Percentiles rank a stretch among this genome's conserved stretches.
These are phyloP conservation scores for Zygoascus biomembranicola DNA, from an alignment of 805 yeast species.

Conservation along the genomic window DNA sequence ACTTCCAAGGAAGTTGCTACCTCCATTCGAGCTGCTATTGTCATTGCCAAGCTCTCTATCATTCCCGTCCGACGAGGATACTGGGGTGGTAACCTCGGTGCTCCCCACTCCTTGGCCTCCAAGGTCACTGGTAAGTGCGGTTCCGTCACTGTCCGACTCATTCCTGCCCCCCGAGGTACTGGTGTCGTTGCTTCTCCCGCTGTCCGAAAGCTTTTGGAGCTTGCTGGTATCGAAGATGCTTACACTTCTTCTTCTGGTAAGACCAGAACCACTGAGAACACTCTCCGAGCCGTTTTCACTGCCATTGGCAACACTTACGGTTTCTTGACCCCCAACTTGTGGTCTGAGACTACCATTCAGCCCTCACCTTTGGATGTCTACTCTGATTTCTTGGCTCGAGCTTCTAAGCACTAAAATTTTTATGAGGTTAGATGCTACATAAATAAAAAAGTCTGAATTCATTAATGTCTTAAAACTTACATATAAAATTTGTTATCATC, in stretches of 20 bases:
- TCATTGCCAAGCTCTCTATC: conserved; percentile 97
- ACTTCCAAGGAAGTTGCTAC: conserved; percentile 99
- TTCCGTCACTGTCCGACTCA: conserved; percentile 94
- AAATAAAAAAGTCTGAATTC: background rate
- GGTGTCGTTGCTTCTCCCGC: conserved; percentile 99
- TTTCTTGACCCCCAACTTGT: conserved; percentile 99
- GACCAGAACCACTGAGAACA: conserved; percentile 99
- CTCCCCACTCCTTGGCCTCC: conserved; percentile 96
- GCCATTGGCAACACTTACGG: conserved; percentile 99
- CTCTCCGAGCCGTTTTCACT: conserved; percentile 98
- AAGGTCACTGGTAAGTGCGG: conserved; percentile 99
- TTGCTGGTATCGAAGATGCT: conserved; percentile 99
- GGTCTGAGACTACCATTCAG: conserved; percentile 79
- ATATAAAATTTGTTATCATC: too few species aligned
- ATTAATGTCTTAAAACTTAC: background rate
- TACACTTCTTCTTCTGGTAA: conserved; percentile 98
- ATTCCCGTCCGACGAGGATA: conserved; percentile 99
- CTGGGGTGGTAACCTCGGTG: conserved; percentile 99
- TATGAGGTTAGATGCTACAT: background rate
- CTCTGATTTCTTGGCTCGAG: conserved; percentile 31
- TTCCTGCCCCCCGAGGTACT: conserved; percentile 99
- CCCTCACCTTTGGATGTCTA: conserved; percentile 93
- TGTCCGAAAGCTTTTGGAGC: conserved; percentile 96
- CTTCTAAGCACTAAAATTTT: conserved; percentile 10
- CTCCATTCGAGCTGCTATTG: conserved; percentile 99